Percentiles rank a stretch among this genome's conserved stretches.
Conservation (phyloP, 2,329 filamentous ascomycete species). For the Fusarium miscanthi region DNA sequence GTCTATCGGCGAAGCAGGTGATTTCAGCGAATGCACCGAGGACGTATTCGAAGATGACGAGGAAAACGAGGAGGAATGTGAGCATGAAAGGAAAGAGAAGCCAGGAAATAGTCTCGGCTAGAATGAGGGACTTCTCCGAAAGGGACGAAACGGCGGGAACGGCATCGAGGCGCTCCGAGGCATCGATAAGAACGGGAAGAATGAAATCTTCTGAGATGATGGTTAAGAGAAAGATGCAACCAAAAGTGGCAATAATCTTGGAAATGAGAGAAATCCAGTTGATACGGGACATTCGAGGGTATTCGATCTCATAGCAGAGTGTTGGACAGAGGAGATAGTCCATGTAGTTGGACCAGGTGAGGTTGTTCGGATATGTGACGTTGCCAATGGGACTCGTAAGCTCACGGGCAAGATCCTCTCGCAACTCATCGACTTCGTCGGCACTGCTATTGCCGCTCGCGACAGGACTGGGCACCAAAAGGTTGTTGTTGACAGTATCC, state of each 20-base stretch:
- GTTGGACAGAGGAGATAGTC: constrained; percentile 95
- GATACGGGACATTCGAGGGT: constrained; percentile 80
- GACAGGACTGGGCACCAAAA: constrained; percentile 17
- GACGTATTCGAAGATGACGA: constrained; percentile 98
- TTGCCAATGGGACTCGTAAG: constrained; percentile 90
- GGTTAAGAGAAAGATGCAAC: constrained; percentile 94
- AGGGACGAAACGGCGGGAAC: constrained; percentile 53
- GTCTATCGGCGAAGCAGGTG: constrained; percentile 90
- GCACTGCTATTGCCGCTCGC: constrained; percentile 43
- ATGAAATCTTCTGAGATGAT: constrained; percentile 96
- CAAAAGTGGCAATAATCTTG: constrained; percentile 91
- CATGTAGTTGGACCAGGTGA: constrained; percentile 82
- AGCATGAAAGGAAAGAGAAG: constrained; percentile 98
- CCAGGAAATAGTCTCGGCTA: constrained; percentile 90
- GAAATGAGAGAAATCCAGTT: constrained; percentile 84
- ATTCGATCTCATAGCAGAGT: constrained; percentile 97
- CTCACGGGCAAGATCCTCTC: constrained; percentile 89
- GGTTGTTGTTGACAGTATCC: constrained; percentile 11
- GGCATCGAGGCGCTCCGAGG: constrained; percentile 63
- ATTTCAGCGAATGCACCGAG: constrained; percentile 95
- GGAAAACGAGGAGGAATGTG: constrained; percentile 92
- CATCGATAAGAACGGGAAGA: constrained; percentile 84
- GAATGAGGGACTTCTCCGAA: constrained; percentile 78
- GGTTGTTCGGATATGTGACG: constrained; percentile 89
- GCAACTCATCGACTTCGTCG: constrained; percentile 73